Evolutionary conservation across 768 basidiomycete genomes (phyloP).

Genomic region (Russula lepida): DNA sequence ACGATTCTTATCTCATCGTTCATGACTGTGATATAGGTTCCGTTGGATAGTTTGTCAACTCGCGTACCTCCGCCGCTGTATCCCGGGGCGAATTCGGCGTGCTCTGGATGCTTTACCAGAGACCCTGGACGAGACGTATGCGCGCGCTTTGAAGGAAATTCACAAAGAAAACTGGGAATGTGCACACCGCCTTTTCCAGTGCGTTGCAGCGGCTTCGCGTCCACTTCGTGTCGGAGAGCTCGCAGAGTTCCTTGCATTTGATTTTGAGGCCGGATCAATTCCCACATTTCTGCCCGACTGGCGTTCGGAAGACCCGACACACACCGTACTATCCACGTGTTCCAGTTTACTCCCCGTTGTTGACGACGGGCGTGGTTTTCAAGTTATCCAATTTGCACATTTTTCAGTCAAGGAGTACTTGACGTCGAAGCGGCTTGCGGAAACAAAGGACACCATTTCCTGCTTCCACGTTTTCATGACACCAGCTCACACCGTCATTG

Average conservation of each 20-base stretch:
- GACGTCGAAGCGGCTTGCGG: not conserved
- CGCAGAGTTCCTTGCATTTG: not conserved
- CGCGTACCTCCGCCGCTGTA: not conserved
- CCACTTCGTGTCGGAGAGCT: not conserved
- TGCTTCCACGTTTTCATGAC: not conserved
- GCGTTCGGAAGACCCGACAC: not conserved
- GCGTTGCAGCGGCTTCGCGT: not conserved
- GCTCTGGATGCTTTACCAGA: not conserved
- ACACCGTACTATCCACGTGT: not conserved
- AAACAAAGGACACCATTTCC: not conserved
- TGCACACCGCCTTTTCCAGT: not conserved
- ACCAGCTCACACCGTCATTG: not conserved
- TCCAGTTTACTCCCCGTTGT: not conserved
- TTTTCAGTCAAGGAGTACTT: not conserved
- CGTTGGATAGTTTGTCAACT: not conserved
- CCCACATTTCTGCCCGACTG: not conserved
- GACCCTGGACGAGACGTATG: not conserved
- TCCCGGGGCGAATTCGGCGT: not conserved
- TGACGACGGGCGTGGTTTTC: not conserved
- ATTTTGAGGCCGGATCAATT: not conserved
- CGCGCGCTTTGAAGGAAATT: not conserved
- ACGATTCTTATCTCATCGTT: not conserved
- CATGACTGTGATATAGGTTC: not conserved
- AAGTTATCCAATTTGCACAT: not conserved
- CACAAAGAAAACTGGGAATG: not conserved